These are phyloP conservation scores for Gynochthodes officinalis DNA, from an alignment of 257 asterid genomes.

Conservation along the genomic window DNA sequence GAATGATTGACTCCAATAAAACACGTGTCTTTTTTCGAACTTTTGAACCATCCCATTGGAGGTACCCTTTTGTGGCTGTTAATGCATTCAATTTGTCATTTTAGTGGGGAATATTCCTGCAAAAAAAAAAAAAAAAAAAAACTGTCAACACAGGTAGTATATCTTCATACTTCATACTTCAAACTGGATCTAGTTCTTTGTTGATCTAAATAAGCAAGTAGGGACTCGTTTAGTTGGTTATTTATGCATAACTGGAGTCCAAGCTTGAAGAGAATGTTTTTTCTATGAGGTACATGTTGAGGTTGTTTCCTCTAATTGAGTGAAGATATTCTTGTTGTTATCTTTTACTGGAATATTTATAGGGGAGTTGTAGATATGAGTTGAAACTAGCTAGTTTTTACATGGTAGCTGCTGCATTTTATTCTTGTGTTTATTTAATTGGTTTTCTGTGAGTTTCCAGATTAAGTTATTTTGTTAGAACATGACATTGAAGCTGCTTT, in stretches of 20 bases:
- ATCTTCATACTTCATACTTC: neutral
- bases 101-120: neutral
- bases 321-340: neutral
- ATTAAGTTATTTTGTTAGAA: neutral
- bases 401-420: neutral
- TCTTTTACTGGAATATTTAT: neutral
- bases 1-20: slow-evolving; percentile 42
- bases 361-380: neutral
- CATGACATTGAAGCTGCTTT: neutral
- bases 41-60: slow-evolving; percentile 85
- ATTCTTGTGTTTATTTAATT: neutral
- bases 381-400: neutral
- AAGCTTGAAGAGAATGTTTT: neutral
- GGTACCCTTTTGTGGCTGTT: slow-evolving; percentile 35
- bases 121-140: no score
- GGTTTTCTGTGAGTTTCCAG: neutral
- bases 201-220: neutral
- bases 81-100: neutral
- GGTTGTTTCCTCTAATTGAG: neutral
- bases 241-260: neutral
- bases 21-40: slow-evolving; percentile 69
- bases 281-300: neutral
- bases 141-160: neutral
- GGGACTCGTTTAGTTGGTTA: neutral
- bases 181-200: neutral